phyloP scores from a whole-genome alignment of 192 early-diverging fungal species.

The Phlyctochytrium arcticum region DNA sequence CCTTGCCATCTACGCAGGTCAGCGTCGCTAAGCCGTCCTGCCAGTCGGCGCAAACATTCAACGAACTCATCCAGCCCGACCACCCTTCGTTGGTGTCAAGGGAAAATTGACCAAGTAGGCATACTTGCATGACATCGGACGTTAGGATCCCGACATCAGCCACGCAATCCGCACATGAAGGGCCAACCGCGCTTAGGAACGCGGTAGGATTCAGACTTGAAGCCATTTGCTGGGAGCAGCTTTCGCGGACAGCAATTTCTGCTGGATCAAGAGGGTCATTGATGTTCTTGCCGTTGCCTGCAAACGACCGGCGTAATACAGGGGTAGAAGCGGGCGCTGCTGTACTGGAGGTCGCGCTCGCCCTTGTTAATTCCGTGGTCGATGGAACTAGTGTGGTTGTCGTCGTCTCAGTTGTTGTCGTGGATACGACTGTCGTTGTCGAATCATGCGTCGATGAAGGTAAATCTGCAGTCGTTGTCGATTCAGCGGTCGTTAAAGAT shows the following conservation, averaged over 20 bases:
- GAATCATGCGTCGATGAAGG: neutral
- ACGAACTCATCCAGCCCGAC: neutral
- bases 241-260: neutral
- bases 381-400: too few relatives aligned
- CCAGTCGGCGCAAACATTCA: neutral
- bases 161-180: neutral
- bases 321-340: neutral
- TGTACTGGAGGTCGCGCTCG: neutral
- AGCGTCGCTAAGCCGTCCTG: too few relatives aligned
- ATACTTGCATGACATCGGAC: slow-evolving; percentile 1
- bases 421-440: neutral
- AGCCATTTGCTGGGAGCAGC: neutral
- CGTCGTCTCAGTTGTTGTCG: too few relatives aligned
- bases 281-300: neutral
- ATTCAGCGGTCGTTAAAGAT: neutral
- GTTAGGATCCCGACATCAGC: slow-evolving; percentile 5
- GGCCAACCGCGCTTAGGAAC: neutral
- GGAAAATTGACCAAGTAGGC: slow-evolving; percentile 5
- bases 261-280: slow-evolving; percentile 2
- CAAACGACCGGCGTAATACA: too few relatives aligned
- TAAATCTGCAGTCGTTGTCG: neutral
- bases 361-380: too few relatives aligned
- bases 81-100: neutral
- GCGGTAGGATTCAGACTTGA: neutral
- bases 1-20: neutral